Base-by-base conservation (phyloP, 495 filamentous ascomycete genomes). In the Mytilinidion resinicola region DNA sequence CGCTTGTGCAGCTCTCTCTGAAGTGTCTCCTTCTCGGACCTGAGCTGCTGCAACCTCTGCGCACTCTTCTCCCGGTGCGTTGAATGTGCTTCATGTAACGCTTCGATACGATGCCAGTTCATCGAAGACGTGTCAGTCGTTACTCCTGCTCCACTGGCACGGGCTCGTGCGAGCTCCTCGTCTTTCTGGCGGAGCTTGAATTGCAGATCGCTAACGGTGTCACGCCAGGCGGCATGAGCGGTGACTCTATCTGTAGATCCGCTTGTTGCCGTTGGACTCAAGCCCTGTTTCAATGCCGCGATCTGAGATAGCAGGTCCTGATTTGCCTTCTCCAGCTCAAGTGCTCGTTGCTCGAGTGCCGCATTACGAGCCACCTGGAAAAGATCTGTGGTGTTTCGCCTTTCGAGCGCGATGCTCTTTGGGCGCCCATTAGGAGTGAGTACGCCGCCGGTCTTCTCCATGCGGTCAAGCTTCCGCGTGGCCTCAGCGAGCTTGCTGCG, bases 321-420 rank as follows among this genome's bases (percentile, higher is more conserved):
- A 46, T 72, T 72, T n/a, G 65, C 59, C 42, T 61, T 54, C 43
- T 72, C 69, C 7, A 70, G 56, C 54, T 72, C 69, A 17, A 72
- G 60, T 0, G 59, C 61, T n/a, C 69, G 54, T 37, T 72, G 67
- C 49, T 72, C 67, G 47, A 72, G 54, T 1, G 69, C 69, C n/a
- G 65, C 69, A 2, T 58, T 63, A 41, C 67, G 68, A 38, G 69
- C 69, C 0, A 50, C 62, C 17, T 69, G 65, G 56, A 67, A 72
- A 0, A 72, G 56, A 50, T 72, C 69, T 11, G 49, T 62, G 11
- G 59, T 66, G 42, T 56, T 62, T 14, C 65, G 25, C 15, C 65
- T 39, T 51, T 68, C 65, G 9, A 68, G 41, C 15, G 60, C 20
- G 39, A 64, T 54, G 49, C 59, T 62, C 11, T 46, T 52, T 14